Percentiles rank a stretch among this genome's conserved stretches.
phyloP scores from a whole-genome alignment of 257 asterid species.

The Fraxinus cuspidata region DNA sequence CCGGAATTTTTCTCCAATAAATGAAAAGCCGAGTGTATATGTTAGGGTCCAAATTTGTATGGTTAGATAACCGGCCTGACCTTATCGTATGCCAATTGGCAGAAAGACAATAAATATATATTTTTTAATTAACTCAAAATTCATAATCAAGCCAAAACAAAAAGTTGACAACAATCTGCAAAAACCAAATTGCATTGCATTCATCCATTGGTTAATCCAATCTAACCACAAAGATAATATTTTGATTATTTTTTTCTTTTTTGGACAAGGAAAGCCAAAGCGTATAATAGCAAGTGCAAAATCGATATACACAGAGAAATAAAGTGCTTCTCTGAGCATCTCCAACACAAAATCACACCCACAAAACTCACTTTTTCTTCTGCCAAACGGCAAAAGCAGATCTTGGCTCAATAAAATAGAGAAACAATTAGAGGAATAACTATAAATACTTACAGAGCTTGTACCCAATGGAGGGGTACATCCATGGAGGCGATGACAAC shows the following conservation, averaged over 20 bases:
- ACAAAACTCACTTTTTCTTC: not conserved
- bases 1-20: no score
- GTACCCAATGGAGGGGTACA: constrained; percentile 79
- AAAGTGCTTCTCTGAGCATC: not conserved
- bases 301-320: not conserved
- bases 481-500: constrained; percentile 94
- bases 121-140: not conserved
- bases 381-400: not conserved
- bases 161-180: not conserved
- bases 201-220: not conserved
- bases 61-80: no score
- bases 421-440: no score
- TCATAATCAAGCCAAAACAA: not conserved
- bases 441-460: constrained; percentile 62
- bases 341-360: not conserved
- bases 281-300: not conserved
- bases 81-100: not conserved
- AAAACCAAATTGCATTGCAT: not conserved
- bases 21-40: no score
- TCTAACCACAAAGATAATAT: not conserved
- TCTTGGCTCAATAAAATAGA: not conserved
- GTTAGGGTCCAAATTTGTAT: no score
- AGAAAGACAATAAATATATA: not conserved
- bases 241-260: not conserved
- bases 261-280: not conserved